Conservation (phyloP, 2,329 filamentous ascomycete species). For the Pseudogymnoascus sp. region DNA sequence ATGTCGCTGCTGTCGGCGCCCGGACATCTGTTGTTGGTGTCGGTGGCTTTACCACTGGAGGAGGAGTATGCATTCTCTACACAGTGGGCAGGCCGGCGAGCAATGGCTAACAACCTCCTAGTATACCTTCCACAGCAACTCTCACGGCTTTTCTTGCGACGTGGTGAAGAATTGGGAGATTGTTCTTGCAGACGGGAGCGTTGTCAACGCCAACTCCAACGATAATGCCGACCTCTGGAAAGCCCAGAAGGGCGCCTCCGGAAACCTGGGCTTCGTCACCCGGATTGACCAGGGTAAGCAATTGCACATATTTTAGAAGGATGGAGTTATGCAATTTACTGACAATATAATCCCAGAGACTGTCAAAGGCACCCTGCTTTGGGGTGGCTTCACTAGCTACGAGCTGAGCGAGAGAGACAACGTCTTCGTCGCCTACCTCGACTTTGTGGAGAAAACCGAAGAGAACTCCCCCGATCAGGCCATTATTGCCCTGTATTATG, state of each 20-base stretch:
- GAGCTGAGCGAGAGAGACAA: conserved; percentile 14
- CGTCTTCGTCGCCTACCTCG: conserved; percentile 16
- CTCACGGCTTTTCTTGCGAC: conserved; percentile 43
- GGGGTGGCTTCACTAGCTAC: conserved; percentile 17
- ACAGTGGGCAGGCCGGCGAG: conserved; percentile 15
- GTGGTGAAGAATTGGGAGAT: conserved; percentile 43
- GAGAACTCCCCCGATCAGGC: conserved; percentile 21
- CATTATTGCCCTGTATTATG: conserved; percentile 21
- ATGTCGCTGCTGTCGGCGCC: conserved; percentile 30
- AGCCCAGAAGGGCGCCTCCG: conserved; percentile 48
- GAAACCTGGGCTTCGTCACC: conserved; percentile 49
- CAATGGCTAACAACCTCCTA: conserved; percentile 15
- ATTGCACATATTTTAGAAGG: neutral
- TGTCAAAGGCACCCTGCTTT: conserved; percentile 12
- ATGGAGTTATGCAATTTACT: conserved; percentile 11
- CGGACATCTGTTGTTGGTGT: conserved; percentile 32
- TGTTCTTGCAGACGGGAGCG: conserved; percentile 43
- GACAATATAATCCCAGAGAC: conserved; percentile 12
- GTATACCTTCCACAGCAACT: conserved; percentile 33
- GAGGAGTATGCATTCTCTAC: conserved; percentile 23
- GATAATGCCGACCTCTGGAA: conserved; percentile 43
- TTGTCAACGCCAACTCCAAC: conserved; percentile 38
- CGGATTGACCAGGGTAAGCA: conserved; percentile 17
- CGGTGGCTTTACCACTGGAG: conserved; percentile 33
- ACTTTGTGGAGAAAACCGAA: conserved; percentile 17